A percentile compares a stretch with the other conserved stretches of the same genome.
phyloP scores from a whole-genome alignment of 2,329 filamentous ascomycete species.

The Kalmusia sp. region DNA sequence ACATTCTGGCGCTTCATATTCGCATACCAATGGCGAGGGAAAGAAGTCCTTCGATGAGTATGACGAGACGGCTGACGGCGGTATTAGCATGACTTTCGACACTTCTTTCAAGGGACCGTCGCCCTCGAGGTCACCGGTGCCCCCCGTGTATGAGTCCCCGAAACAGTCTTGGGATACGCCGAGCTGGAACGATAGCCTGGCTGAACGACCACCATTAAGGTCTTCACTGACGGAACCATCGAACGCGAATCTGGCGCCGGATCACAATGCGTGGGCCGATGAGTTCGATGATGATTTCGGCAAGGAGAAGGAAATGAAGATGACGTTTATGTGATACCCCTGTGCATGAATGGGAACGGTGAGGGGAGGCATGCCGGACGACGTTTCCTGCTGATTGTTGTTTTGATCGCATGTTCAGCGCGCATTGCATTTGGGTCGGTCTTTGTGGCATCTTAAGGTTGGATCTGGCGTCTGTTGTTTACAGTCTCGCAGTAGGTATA shows the following conservation, averaged over 20 bases:
- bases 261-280: constrained; percentile 57
- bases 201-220: constrained; percentile 36
- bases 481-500: background rate
- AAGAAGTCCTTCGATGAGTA: constrained; percentile 41
- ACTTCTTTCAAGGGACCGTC: constrained; percentile 39
- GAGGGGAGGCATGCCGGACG: background rate
- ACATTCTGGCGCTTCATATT: constrained; percentile 22
- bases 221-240: constrained; percentile 37
- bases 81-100: constrained; percentile 55
- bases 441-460: background rate
- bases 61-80: constrained; percentile 42
- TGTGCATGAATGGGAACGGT: too few relatives aligned
- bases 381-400: background rate
- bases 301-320: constrained; percentile 55
- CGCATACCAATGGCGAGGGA: constrained; percentile 12
- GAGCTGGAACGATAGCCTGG: constrained; percentile 23
- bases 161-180: constrained; percentile 22
- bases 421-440: constrained; percentile 6
- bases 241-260: constrained; percentile 24
- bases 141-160: constrained; percentile 16
- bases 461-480: background rate
- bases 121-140: constrained; percentile 17
- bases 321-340: constrained; percentile 51
- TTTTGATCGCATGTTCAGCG: constrained; percentile 10
- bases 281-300: constrained; percentile 56